Percentiles rank a stretch among this genome's conserved stretches.
Conservation (phyloP, 2,329 filamentous ascomycete genomes). For the Clarireedia paspali region DNA sequence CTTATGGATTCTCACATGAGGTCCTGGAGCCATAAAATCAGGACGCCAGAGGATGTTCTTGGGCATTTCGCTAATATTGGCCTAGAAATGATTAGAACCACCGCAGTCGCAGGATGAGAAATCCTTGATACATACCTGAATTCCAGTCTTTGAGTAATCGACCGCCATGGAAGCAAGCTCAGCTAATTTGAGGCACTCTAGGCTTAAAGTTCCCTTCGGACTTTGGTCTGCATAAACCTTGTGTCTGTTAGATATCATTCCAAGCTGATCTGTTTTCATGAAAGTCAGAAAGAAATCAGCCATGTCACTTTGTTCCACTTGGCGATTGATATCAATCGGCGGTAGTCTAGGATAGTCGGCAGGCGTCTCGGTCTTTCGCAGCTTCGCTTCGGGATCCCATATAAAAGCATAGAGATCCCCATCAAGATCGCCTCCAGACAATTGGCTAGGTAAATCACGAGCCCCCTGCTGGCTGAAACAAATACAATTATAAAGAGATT, state of each 20-base stretch:
- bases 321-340: slow-evolving; percentile 51
- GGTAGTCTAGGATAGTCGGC: slow-evolving; percentile 61
- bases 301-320: slow-evolving; percentile 59
- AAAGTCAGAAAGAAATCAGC: slow-evolving; percentile 74
- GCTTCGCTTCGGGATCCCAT: slow-evolving; percentile 52
- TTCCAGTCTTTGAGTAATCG: slow-evolving; percentile 70
- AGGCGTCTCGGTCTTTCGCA: slow-evolving; percentile 39
- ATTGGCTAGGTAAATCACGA: slow-evolving; percentile 68
- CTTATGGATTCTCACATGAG: slow-evolving; percentile 35
- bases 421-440: slow-evolving; percentile 77
- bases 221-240: slow-evolving; percentile 55
- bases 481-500: slow-evolving; percentile 61
- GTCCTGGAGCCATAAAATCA: slow-evolving; percentile 46
- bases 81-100: slow-evolving; percentile 11
- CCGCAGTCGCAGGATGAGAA: neutral
- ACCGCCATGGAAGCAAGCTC: slow-evolving; percentile 63
- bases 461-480: slow-evolving; percentile 65
- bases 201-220: slow-evolving; percentile 41
- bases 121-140: slow-evolving; percentile 36
- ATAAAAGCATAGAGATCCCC: slow-evolving; percentile 78
- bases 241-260: slow-evolving; percentile 57
- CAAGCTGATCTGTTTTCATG: slow-evolving; percentile 60
- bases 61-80: slow-evolving; percentile 20
- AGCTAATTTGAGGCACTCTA: slow-evolving; percentile 47
- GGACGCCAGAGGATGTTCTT: slow-evolving; percentile 32